Base-by-base conservation (phyloP, 2,329 filamentous ascomycete species). In the Sporothrix pseudoabietina region DNA sequence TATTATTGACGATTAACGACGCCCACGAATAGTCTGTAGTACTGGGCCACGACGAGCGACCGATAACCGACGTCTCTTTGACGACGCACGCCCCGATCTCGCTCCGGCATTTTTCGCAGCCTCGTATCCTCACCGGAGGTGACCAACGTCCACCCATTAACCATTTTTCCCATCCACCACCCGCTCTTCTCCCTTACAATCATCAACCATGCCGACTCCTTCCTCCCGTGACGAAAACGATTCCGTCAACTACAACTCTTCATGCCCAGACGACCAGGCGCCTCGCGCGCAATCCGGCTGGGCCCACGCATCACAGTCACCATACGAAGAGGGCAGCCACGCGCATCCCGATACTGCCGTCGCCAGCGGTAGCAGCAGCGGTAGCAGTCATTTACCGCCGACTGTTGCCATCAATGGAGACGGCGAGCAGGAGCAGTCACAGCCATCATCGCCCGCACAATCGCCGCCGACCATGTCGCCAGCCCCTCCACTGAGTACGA, bases 381-480 rank as follows among this genome's bases (percentile, higher is more conserved):
- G 44, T 52, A 54, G 66, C 66, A 52, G 47, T 39, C 63, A 44
- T 19, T n/a, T 47, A n/a, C 61, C 19, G n/a, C 3, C 55, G 4
- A 16, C 59, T 2, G 12, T 26, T 4, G 32, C 26, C 9, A 14
- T 26, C 8, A 35, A 35, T 35, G 16, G 16, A 3, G 14, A 47
- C 35, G 57, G n/a, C 41, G 66, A 30, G 10, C 30, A 47, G 39
- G 39, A 47, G 7, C 44, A 49, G 44, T 49, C 44, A 19, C 44
- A 12, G 12, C 8, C 52, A 54, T 47, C 73, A 4, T 75, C n/a
- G 44, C 73, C 39, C 80, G 81, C 19, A 81, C 84, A 69, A 78
- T 81, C 75, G 19, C 81, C 82, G n/a, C 80, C 81, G 6, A 84
- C 83, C 66, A 80, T 83, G 78, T 85, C 85, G 4, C 84, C 84